These are phyloP conservation scores for Acorus calamus DNA, from an alignment of 106 monocot species.

Conservation along the genomic window DNA sequence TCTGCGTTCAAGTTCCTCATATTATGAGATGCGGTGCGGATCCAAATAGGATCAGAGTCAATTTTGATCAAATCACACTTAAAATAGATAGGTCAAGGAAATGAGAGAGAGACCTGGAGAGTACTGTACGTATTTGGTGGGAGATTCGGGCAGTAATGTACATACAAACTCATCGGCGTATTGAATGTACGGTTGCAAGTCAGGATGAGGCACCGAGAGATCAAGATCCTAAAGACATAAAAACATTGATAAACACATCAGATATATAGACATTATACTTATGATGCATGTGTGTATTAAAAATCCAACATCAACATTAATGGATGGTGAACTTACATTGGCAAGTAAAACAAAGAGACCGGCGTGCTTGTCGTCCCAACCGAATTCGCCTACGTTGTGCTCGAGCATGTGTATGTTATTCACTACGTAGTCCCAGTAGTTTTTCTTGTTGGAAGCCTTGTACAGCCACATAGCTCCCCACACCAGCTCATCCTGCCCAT, in stretches of 20 bases:
- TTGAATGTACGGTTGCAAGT: too few species aligned
- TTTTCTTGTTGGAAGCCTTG: constrained; percentile 4
- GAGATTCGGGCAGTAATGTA: constrained; percentile 10
- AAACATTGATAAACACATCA: too few species aligned
- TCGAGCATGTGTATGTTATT: neutral
- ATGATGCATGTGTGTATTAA: too few species aligned
- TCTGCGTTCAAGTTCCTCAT: too few species aligned
- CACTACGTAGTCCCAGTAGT: constrained; percentile 2
- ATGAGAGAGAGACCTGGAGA: constrained; percentile 9
- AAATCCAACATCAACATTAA: too few species aligned
- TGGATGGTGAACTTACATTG: neutral
- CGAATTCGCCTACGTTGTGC: constrained; percentile 14
- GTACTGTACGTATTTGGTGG: constrained; percentile 2
- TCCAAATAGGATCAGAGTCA: too few species aligned
- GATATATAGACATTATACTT: too few species aligned
- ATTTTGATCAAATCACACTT: too few species aligned
- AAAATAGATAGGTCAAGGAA: neutral
- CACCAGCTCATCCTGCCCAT: constrained; percentile 18
- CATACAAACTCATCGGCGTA: constrained; percentile 13
- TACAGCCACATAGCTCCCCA: constrained; percentile 24
- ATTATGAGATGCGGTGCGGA: too few species aligned
- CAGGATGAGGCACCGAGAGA: too few species aligned
- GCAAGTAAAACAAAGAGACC: constrained; percentile 19
- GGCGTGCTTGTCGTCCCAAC: constrained; percentile 22
- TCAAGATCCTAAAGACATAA: too few species aligned